A percentile compares a stretch with the other conserved stretches of the same genome.
Evolutionary conservation across 116 monocot genomes (phyloP).

Genomic region (Phalaenopsis hybrid): DNA sequence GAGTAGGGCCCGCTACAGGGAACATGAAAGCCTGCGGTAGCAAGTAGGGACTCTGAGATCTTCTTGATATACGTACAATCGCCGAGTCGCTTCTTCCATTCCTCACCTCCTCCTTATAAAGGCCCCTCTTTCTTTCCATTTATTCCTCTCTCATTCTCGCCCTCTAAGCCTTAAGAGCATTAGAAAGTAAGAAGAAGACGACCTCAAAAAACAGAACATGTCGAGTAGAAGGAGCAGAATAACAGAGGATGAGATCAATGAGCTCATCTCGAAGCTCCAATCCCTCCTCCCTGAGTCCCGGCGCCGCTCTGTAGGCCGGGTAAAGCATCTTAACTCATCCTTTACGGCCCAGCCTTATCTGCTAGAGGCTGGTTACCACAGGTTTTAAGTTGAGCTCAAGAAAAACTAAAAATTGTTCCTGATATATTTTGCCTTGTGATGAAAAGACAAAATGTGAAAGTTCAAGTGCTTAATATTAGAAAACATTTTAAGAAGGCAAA

Average conservation of each 20-base stretch:
- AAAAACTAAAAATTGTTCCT: no score
- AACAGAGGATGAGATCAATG: slow-evolving; percentile 73
- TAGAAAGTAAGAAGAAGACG: background rate
- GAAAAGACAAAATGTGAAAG: no score
- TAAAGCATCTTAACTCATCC: slow-evolving; percentile 14
- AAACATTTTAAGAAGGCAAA: no score
- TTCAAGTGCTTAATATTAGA: no score
- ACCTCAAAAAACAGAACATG: slow-evolving; percentile 22
- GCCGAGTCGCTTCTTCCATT: background rate
- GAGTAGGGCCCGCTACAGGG: slow-evolving; percentile 7
- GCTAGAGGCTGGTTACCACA: no score
- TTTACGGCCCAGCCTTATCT: background rate
- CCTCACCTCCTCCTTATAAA: background rate
- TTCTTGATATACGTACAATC: slow-evolving; percentile 6
- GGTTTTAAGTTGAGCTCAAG: no score
- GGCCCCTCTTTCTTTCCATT: background rate
- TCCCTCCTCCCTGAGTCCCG: slow-evolving; percentile 78
- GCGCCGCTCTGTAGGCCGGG: slow-evolving; percentile 50
- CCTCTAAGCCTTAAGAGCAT: background rate
- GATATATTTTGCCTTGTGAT: no score
- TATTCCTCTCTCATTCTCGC: background rate
- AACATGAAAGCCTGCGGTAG: background rate
- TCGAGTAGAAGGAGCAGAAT: slow-evolving; percentile 59
- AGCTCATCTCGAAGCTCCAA: slow-evolving; percentile 90
- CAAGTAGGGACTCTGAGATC: background rate